These are phyloP conservation scores for Coix lacrymajobi DNA, from an alignment of 176 grass and related monocot species.

Conservation along the genomic window DNA sequence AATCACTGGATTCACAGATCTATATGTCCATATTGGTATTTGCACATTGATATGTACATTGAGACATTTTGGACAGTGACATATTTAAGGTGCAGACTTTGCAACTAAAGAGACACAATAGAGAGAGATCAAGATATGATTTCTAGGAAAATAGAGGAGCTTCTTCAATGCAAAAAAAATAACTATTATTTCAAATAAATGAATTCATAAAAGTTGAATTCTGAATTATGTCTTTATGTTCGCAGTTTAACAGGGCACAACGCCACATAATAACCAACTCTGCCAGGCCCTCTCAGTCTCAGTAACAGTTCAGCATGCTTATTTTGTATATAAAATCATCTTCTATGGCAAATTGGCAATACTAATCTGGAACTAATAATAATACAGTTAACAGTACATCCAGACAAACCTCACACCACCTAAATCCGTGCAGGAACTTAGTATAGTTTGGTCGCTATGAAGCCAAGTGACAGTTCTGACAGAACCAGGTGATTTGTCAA, in stretches of 20 bases:
- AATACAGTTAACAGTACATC: neutral
- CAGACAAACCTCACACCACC: constrained; percentile 59
- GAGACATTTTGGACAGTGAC: neutral
- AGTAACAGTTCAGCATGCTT: neutral
- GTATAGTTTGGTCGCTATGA: constrained; percentile 81
- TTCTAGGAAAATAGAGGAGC: neutral
- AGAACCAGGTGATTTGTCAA: constrained; percentile 78
- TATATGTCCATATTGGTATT: neutral
- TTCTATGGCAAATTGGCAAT: neutral
- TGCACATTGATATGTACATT: neutral
- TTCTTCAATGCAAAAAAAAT: neutral
- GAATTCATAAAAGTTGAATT: neutral
- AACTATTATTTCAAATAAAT: neutral
- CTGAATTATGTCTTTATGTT: neutral
- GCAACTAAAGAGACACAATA: neutral
- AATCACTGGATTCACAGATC: neutral
- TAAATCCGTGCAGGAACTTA: constrained; percentile 76
- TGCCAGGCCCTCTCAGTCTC: neutral
- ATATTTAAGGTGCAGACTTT: neutral
- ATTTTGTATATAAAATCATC: neutral
- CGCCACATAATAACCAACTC: neutral
- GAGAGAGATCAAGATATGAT: neutral
- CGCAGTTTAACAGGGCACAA: neutral
- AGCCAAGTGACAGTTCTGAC: constrained; percentile 80
- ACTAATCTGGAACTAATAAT: neutral